Base-by-base conservation (phyloP, 225 moss, liverwort and hornwort genomes). In the Sphagnum tenellum region DNA sequence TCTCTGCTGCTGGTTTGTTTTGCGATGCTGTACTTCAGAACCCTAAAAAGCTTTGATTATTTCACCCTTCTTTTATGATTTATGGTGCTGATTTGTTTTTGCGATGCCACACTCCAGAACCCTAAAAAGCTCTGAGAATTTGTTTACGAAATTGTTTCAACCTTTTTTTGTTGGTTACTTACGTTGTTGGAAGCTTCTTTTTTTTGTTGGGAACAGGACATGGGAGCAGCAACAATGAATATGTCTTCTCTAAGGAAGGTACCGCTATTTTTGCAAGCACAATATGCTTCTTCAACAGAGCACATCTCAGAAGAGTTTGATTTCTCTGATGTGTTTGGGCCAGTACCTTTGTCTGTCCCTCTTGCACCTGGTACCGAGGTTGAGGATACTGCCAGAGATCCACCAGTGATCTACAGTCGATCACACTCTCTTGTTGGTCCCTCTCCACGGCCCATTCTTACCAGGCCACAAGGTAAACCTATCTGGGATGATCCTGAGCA, bases 401-500 rank as follows among this genome's bases (percentile, higher is more conserved):
- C 88, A 54, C 67, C 79, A 60, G 75, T 88, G 63, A 77, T 88
- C 1, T 85, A 76, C 47, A 88, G 82, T 45, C 89, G 96, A 57
- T 92, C 92, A 10, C 96, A 92, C 72, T 96, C 96, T 60, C 75
- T 96, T 66, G 88, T 96, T 62, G 96, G 96, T 57, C 92, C 95
- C 50, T 89, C 92, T 10, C 91, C 92, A 14, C 86, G 82, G 72
- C 92, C 85, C 9, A 85, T 75, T 14, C 69, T 87, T 12, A 63
- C 75, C 59, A 75, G 84, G 77, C 73, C 82, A 72, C 78, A 77
- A 57, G 44, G 85, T 49, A 76, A 69, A 69, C 67, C 14, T 44
- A 65, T 71, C 8, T 82, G 85, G 81, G 91, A 94, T 66, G 90
- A 89, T 44, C 12, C 70, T 67, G 87, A 91, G 46, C 62, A 64